phyloP scores from a whole-genome alignment of 1,139 yeast species.

The Debaryomyces subglobosus region DNA sequence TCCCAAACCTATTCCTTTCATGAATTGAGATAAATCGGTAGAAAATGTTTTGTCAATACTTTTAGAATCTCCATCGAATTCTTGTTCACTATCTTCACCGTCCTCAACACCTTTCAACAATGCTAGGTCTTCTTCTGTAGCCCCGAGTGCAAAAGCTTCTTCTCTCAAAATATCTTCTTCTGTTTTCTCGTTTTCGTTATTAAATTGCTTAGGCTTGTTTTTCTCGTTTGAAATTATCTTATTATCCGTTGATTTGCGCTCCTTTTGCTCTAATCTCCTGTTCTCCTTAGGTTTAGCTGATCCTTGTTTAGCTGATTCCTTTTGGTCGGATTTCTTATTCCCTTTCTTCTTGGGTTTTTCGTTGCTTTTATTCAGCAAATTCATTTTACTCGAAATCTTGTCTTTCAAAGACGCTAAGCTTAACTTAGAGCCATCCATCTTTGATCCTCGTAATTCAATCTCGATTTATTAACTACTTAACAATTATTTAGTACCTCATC shows the following conservation, averaged over 20 bases:
- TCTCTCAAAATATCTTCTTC: conserved; percentile 53
- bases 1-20: conserved; percentile 69
- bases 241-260: conserved; percentile 16
- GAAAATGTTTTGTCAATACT: conserved; percentile 52
- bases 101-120: conserved; percentile 53
- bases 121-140: conserved; percentile 65
- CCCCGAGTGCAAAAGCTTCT: conserved; percentile 72
- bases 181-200: conserved; percentile 15
- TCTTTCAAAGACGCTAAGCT: conserved; percentile 59
- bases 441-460: background rate
- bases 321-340: conserved; percentile 50
- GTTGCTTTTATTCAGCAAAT: conserved; percentile 25
- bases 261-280: conserved; percentile 34
- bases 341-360: conserved; percentile 34
- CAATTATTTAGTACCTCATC: conserved; percentile 10
- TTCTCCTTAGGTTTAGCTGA: conserved; percentile 13
- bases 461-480: background rate
- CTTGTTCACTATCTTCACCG: conserved; percentile 68
- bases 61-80: conserved; percentile 45
- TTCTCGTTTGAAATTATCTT: background rate
- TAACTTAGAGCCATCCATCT: conserved; percentile 39
- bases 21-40: conserved; percentile 63
- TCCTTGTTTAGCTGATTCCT: conserved; percentile 20
- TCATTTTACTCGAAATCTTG: conserved; percentile 54
- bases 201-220: conserved; percentile 5